Base-by-base conservation (phyloP, 2,329 filamentous ascomycete genomes). In the Diaporthe sp. region DNA sequence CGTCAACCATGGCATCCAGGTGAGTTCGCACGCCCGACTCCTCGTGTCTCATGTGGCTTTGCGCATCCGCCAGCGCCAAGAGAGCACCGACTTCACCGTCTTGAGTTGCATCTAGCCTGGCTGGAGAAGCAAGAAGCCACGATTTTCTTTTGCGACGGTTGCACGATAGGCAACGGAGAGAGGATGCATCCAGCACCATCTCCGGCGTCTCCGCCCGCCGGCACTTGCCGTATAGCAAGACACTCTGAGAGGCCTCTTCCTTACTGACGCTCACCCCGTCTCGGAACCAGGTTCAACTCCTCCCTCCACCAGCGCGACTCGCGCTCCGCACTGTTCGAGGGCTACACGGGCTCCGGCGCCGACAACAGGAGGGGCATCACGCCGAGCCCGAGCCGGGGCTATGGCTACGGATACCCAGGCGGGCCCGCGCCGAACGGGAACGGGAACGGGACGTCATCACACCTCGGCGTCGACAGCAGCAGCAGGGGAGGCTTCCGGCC, bases 271-370 rank as follows among this genome's bases (percentile, higher is more conserved):
- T 58, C n/a, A 8, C 58, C 13, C 31, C 49, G 34, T 39, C 53
- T 44, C 39, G 31, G 28, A 57, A 57, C 44, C 57, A 72, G 72
- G 75, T 73, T 72, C 49, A 76, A 73, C 80, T 93, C 92, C 65
- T 89, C 89, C 78, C 90, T 95, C 77, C 93, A 95, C 83, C 93
- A 95, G 87, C 90, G 93, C 86, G 88, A 94, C 86, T 89, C 91
- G 81, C 88, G 93, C 81, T 93, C 91, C 82, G 92, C 92, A 78
- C 91, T 95, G 78, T 95, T 95, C 85, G 93, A 94, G 79, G 92
- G 92, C 79, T 95, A 95, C 85, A 91, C 89, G 78, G 89, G 89
- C 79, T 86, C 87, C 81, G 87, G 86, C 77, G 83, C 84, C 78
- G 83, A 84, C 76, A 84, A 85, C 77, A 79, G 83, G 67, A 82